Percentiles rank a stretch among this genome's conserved stretches.
Conservation (phyloP, 2,329 filamentous ascomycete species). For the Cyclaneusma minus region DNA sequence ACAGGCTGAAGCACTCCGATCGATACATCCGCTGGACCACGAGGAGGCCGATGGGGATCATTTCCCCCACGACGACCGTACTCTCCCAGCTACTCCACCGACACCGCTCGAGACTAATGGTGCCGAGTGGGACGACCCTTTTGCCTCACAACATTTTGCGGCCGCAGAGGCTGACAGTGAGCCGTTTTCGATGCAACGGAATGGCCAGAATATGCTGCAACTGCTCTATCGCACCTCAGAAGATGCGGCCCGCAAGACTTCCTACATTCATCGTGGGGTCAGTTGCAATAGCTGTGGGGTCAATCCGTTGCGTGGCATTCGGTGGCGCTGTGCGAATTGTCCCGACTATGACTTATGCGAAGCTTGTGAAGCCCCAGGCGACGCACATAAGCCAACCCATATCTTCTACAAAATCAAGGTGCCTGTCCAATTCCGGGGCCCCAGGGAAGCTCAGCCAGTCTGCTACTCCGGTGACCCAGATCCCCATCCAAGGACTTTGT, state of each 20-base stretch:
- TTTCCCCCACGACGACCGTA: no score
- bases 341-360: constrained; percentile 93
- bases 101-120: constrained; percentile 23
- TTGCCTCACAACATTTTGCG: no score
- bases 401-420: constrained; percentile 94
- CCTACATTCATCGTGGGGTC: constrained; percentile 84
- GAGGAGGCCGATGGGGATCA: constrained; percentile 19
- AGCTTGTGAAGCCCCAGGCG: constrained; percentile 65
- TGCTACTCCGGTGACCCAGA: constrained; percentile 84
- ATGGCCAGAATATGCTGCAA: constrained; percentile 66
- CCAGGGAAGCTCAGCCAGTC: constrained; percentile 63
- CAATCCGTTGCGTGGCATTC: constrained; percentile 77
- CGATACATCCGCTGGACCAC: constrained; percentile 13
- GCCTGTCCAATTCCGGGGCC: constrained; percentile 71
- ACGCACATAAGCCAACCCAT: constrained; percentile 71
- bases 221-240: constrained; percentile 86
- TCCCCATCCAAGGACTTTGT: constrained; percentile 50
- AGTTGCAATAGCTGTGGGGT: constrained; percentile 81
- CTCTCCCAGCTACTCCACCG: no score
- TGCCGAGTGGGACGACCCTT: constrained; percentile 38
- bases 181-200: constrained; percentile 24
- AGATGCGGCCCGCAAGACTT: constrained; percentile 75
- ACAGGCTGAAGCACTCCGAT: constrained; percentile 25
- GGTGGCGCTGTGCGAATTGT: constrained; percentile 92
- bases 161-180: no score